Conservation (phyloP, 306 rosid genomes). For the Carpinus viminea region DNA sequence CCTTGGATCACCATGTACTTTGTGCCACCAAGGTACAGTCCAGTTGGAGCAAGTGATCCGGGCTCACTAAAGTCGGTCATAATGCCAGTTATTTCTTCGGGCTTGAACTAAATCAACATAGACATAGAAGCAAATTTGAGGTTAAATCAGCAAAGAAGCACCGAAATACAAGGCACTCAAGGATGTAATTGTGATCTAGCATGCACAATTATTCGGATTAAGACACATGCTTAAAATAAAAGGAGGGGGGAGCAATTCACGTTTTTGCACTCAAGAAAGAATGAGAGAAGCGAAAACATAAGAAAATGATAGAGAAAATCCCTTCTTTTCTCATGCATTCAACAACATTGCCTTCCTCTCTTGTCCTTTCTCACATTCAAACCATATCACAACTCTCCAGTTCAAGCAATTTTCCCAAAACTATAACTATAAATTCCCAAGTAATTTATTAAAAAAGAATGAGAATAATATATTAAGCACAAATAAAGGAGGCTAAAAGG, state of each 20-base stretch:
- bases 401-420: not conserved
- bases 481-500: not conserved
- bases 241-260: not conserved
- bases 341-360: not conserved
- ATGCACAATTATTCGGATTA: not conserved
- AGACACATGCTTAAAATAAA: not conserved
- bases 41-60: conserved; percentile 86
- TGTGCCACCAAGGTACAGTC: conserved; percentile 71
- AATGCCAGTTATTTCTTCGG: conserved; percentile 65
- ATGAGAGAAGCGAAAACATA: not conserved
- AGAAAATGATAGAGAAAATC: not conserved
- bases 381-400: not conserved
- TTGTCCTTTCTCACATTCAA: not conserved
- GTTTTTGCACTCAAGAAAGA: not conserved
- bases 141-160: conserved; percentile 25
- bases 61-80: conserved; percentile 69
- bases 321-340: not conserved
- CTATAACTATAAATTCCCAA: not conserved
- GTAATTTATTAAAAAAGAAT: not conserved
- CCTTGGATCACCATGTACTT: conserved; percentile 95
- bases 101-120: conserved; percentile 51
- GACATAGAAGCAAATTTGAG: not conserved
- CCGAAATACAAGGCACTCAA: not conserved
- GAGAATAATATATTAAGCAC: not conserved
- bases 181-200: not conserved